Base-by-base conservation (phyloP, 2,329 filamentous ascomycete genomes). In the Penicillium sp. region DNA sequence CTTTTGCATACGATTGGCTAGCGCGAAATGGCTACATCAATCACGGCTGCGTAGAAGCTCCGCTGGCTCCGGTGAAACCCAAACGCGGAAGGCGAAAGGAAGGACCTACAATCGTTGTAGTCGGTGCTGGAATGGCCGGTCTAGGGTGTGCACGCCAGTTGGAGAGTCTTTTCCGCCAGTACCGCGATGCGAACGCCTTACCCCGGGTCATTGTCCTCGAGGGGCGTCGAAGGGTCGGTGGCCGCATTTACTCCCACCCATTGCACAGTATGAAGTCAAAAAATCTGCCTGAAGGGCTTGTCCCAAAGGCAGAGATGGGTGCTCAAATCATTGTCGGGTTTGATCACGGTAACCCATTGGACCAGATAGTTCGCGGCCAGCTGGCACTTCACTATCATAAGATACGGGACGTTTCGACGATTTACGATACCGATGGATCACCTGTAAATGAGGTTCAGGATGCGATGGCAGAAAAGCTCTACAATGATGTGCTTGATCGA, bases 271-370 rank as follows among this genome's bases (percentile, higher is more conserved):
- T 88, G 77, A 71, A 82, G 70, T 73, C 78, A 52, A 68, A 78
- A 67, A 73, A 75, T 60, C 63, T 84, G 68, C 74, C 79, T 69
- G 65, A 78, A 61, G 69, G 79, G 74, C 83, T 81, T 70, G 82
- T 75, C 47, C 88, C 88, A 67, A 97, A 92, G 18, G 94, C 91
- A 30, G 94, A 99, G 71, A 95, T 97, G 86, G 94, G 94, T 27
- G 94, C 93, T 51, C 96, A 99, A 81, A 97, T 99, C 56, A 91
- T 99, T 57, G 97, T 95, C 32, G 94, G 94, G 0, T 99, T 97
- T 70, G 91, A 97, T 62, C 85, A 90, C 61, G 95, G 95, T 16
- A 99, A 99, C 65, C 94, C 94, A 5, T 77, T 99, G 63, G 95
- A 97, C 69, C 84, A 92, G 45, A 85, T 99, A 56, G 86, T 99